phyloP scores from a whole-genome alignment of 1,284 basidiomycete genomes.

The Trametes polyzona region DNA sequence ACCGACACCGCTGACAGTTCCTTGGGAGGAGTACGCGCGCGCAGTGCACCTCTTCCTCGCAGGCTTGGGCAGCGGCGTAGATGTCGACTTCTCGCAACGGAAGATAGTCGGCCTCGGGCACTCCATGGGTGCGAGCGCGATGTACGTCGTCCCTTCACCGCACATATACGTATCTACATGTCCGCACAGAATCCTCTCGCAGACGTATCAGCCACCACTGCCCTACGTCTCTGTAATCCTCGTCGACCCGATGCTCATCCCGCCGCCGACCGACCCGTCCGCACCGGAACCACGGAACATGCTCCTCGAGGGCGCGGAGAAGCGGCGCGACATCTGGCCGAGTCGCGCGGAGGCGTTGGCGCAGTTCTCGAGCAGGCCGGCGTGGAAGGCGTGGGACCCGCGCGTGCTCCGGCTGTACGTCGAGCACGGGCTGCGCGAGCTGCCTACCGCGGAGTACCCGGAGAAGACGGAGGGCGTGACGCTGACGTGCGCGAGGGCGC shows the following conservation, averaged over 20 bases:
- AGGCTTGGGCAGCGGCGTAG: constrained; percentile 37
- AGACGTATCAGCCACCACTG: constrained; percentile 43
- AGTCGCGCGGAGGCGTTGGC: constrained; percentile 50
- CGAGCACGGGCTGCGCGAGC: constrained; percentile 46
- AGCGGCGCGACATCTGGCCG: constrained; percentile 54
- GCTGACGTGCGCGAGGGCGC: constrained; percentile 48
- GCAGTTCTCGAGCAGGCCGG: constrained; percentile 39
- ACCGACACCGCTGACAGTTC: constrained; percentile 23
- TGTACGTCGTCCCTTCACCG: constrained; percentile 31
- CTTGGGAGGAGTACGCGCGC: constrained; percentile 43
- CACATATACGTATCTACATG: neutral
- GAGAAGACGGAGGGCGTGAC: constrained; percentile 51
- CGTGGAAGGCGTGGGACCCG: constrained; percentile 54
- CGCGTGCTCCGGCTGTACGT: constrained; percentile 48
- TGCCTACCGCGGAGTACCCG: constrained; percentile 51
- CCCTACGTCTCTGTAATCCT: constrained; percentile 45
- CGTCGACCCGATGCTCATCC: constrained; percentile 49
- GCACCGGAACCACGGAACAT: constrained; percentile 14
- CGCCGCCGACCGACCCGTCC: constrained; percentile 19
- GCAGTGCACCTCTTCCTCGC: constrained; percentile 40
- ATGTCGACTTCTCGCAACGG: constrained; percentile 39
- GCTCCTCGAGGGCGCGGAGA: constrained; percentile 40
- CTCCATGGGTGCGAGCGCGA: constrained; percentile 43
- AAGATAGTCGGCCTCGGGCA: constrained; percentile 43
- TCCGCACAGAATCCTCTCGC: constrained; percentile 40